Percentiles rank a stretch among this genome's conserved stretches.
Conservation (phyloP, 306 rosid genomes). For the Spatholobus suberectus region DNA sequence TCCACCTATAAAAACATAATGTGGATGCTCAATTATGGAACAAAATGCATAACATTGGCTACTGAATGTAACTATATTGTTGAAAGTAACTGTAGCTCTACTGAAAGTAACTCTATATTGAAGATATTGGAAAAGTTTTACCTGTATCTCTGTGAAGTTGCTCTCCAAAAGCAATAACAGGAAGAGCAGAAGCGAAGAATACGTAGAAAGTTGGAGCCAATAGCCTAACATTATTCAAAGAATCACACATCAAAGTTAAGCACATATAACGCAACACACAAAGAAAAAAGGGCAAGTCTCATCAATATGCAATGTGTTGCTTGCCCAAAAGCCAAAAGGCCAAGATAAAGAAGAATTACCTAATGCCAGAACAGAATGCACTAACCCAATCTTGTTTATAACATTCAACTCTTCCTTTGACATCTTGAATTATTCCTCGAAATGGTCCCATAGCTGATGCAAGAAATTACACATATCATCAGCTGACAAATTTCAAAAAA, state of each 20-base stretch:
- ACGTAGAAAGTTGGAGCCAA: constrained; percentile 82
- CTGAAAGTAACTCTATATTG: background rate
- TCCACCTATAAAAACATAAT: constrained; percentile 52
- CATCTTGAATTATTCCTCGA: constrained; percentile 61
- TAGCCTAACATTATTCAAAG: constrained; percentile 49
- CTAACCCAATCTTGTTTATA: constrained; percentile 70
- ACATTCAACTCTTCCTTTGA: constrained; percentile 68
- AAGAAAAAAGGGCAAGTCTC: background rate
- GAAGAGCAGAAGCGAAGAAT: constrained; percentile 82
- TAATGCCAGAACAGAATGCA: constrained; percentile 54
- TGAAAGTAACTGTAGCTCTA: background rate
- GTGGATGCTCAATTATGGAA: background rate
- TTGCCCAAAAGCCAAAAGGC: background rate
- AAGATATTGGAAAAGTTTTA: constrained; percentile 7
- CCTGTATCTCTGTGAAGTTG: constrained; percentile 77
- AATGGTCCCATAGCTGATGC: constrained; percentile 59
- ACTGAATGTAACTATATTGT: background rate
- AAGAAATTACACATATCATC: constrained; percentile 21
- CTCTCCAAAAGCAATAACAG: constrained; percentile 85
- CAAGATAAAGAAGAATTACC: constrained; percentile 43
- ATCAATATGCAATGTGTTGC: background rate
- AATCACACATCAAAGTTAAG: background rate
- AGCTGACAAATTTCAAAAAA: constrained; percentile 4
- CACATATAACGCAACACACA: background rate
- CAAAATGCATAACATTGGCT: background rate